Conservation (phyloP, 2,329 filamentous ascomycete species). For the Pochonia chlamydosporia region DNA sequence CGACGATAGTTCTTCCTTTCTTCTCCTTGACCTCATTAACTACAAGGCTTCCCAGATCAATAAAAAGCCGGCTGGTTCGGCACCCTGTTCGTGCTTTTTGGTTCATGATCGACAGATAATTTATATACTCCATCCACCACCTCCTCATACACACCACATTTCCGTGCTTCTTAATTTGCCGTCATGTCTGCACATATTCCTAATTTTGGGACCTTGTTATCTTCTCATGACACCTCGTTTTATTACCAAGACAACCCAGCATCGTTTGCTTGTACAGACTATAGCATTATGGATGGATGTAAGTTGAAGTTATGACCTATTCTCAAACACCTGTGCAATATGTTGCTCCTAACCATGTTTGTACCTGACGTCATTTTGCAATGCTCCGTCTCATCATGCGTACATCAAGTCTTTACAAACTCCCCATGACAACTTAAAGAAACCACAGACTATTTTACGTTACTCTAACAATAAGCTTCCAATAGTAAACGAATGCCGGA, state of each 20-base stretch:
- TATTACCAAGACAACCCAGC: conserved; percentile 3
- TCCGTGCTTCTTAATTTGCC: background rate
- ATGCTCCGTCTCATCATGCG: background rate
- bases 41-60: background rate
- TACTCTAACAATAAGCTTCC: background rate
- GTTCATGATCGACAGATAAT: conserved; percentile 2
- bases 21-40: background rate
- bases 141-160: background rate
- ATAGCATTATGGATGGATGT: conserved; percentile 20
- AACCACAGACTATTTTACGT: background rate
- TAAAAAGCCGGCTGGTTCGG: conserved; percentile 4
- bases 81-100: background rate
- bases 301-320: conserved; percentile 8
- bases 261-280: background rate
- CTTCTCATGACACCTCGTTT: background rate
- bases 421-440: background rate
- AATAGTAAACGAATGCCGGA: conserved; percentile 55
- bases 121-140: background rate
- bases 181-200: conserved; percentile 4
- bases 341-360: background rate
- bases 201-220: background rate
- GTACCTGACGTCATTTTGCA: background rate
- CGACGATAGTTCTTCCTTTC: background rate
- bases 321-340: background rate
- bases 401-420: background rate